Evolutionary conservation across 352 stramenopile genomes (phyloP).

Genomic region (Pythium coloratum): DNA sequence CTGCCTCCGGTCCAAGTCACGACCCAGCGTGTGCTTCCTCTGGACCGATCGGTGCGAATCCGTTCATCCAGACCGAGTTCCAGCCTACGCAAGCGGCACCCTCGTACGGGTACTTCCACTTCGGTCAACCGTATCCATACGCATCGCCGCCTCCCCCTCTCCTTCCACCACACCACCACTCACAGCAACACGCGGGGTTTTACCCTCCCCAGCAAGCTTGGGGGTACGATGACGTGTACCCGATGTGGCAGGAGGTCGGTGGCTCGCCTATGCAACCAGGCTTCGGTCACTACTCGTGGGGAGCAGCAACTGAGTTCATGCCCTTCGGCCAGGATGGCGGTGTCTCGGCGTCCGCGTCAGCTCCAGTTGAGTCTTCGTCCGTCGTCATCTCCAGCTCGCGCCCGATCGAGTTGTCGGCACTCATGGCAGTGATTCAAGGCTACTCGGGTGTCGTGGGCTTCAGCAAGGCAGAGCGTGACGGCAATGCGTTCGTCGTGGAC

Average conservation of each 20-base stretch:
- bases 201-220: slow-evolving; percentile 15
- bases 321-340: background rate
- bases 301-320: background rate
- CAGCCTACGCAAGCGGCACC: background rate
- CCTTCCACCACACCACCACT: background rate
- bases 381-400: slow-evolving; percentile 54
- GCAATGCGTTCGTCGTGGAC: slow-evolving; percentile 47
- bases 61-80: slow-evolving; percentile 1
- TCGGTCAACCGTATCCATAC: slow-evolving; percentile 27
- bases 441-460: slow-evolving; percentile 58
- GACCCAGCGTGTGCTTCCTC: background rate
- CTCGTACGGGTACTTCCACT: slow-evolving; percentile 28
- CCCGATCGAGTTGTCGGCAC: slow-evolving; percentile 45
- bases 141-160: background rate
- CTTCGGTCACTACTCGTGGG: slow-evolving; percentile 14
- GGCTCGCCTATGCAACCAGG: slow-evolving; percentile 14
- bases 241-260: slow-evolving; percentile 1
- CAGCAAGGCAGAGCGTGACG: slow-evolving; percentile 40
- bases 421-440: slow-evolving; percentile 49
- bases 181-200: slow-evolving; percentile 6
- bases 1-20: background rate
- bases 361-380: slow-evolving; percentile 15
- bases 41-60: background rate
- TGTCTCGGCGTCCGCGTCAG: background rate
- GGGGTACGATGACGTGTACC: slow-evolving; percentile 17